Percentiles rank a stretch among this genome's conserved stretches.
Conservation (phyloP, 495 filamentous ascomycete species). For the Penicillium ucsense region DNA sequence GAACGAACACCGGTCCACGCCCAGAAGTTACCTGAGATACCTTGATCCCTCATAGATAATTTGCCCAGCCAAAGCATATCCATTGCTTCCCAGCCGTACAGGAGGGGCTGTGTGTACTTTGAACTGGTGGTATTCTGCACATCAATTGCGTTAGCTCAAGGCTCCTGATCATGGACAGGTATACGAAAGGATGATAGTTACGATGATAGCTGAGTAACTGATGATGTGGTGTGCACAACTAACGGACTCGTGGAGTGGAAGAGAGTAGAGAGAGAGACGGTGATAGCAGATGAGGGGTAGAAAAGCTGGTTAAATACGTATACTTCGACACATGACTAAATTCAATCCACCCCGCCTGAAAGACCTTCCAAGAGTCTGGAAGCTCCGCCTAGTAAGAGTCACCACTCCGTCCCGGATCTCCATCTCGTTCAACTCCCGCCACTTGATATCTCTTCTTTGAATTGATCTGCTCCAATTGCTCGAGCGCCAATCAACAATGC, state of each 20-base stretch:
- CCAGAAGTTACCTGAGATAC: conserved; percentile 51
- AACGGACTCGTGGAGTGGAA: neutral
- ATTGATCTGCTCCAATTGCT: too few species aligned
- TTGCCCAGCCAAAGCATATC: conserved; percentile 28
- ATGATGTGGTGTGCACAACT: neutral
- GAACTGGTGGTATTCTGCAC: conserved; percentile 5
- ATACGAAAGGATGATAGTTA: conserved; percentile 10
- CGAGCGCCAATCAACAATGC: neutral
- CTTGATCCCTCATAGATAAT: conserved; percentile 44
- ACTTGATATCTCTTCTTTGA: too few species aligned
- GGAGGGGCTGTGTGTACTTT: conserved; percentile 19
- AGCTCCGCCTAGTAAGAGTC: too few species aligned
- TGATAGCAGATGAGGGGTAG: conserved; percentile 6
- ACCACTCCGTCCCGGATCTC: too few species aligned
- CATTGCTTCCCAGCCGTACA: conserved; percentile 30
- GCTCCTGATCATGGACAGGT: neutral
- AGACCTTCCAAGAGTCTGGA: too few species aligned
- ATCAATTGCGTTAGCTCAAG: conserved; percentile 7
- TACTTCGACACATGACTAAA: conserved; percentile 3
- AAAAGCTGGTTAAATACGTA: neutral
- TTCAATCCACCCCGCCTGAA: conserved; percentile 10
- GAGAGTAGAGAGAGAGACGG: neutral
- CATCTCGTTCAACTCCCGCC: too few species aligned
- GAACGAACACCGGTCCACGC: conserved; percentile 64
- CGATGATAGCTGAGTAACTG: conserved; percentile 3